Base-by-base conservation (phyloP, 805 yeast genomes). In the Yarrowia alimentaria region DNA sequence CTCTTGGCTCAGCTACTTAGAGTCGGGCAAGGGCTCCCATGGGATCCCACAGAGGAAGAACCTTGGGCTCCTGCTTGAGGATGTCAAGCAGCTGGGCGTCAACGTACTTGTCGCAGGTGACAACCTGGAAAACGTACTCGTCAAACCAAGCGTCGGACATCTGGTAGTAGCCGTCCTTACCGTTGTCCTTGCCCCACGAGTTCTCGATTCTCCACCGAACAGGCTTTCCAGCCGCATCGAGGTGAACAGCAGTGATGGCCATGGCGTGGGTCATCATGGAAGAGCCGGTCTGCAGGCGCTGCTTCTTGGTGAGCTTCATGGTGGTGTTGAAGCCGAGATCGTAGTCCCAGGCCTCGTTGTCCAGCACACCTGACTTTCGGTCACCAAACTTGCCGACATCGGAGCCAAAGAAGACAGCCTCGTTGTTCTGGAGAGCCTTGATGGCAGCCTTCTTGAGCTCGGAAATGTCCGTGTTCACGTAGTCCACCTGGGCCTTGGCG, bases 241-340 rank as follows among this genome's bases (percentile, higher is more conserved):
- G 68, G 64, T 86, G 89, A 37, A 85, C 91, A 24, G 81, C 95
- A 10, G 89, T 81, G 60, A 87, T 78, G 17, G 81, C 75, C 96
- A 87, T 87, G 28, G 96, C 96, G 61, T 87, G 96, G 12, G 94
- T 87, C 94, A 87, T 85, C 56, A 79, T 69, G 18, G 89, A 81
- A 56, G 86, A 80, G 53, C 79, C 80, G 57, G 83, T 81, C 54
- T 73, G 68, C 55, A 88, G 80, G 56, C 95, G 72, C 43, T 87
- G 82, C 16, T 79, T 79, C 70, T 88, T 87, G 45, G 64, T 55
- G 59, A 76, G 72, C 48, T 76, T 70, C 60, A 75, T 67, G 49
- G 72, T 64, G 29, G 61, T 60, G 53, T 58, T 58, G 54, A 60
- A 59, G 5, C 61, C 62, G 51, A 80, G 66, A 55, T 76, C 69